A percentile compares a stretch with the other conserved stretches of the same genome.
These are phyloP conservation scores for Aspergillus quadrilineatus DNA, from an alignment of 2,329 filamentous ascomycete genomes.

Conservation along the genomic window DNA sequence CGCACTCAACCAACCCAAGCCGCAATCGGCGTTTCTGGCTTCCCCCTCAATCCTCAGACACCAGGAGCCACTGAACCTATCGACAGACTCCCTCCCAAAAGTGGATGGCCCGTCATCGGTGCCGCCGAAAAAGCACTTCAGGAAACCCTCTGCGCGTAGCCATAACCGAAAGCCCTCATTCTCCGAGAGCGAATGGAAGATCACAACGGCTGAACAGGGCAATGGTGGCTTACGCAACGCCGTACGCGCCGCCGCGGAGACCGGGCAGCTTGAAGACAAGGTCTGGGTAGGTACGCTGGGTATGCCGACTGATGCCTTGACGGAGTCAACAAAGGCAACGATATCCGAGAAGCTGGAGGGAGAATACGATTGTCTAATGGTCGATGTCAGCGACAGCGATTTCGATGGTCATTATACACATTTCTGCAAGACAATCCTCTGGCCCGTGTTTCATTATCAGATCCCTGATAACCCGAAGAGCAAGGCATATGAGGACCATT, in stretches of 20 bases:
- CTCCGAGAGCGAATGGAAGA: conserved; percentile 75
- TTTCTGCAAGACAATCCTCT: conserved; percentile 96
- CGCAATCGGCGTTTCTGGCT: conserved; percentile 70
- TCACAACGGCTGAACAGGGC: conserved; percentile 83
- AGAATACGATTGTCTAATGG: conserved; percentile 77
- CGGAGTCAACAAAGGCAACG: conserved; percentile 71
- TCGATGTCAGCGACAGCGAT: conserved; percentile 86
- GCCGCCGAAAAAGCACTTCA: conserved; percentile 13
- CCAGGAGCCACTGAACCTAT: conserved; percentile 41
- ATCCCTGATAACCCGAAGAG: conserved; percentile 97
- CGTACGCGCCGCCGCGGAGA: conserved; percentile 71
- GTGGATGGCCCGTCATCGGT: conserved; percentile 12
- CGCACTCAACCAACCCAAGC: conserved; percentile 73
- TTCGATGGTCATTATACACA: conserved; percentile 93
- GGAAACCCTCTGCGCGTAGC: conserved; percentile 16
- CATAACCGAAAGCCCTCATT: conserved; percentile 67
- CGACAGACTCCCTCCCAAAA: conserved; percentile 25
- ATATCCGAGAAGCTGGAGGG: conserved; percentile 79
- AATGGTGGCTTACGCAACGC: conserved; percentile 92
- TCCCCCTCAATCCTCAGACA: conserved; percentile 74
- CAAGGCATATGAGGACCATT: conserved; percentile 97
- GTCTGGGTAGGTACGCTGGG: conserved; percentile 91
- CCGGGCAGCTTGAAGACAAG: conserved; percentile 69
- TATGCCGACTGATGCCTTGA: conserved; percentile 86
- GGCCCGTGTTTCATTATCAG: conserved; percentile 98